Evolutionary conservation across 148 eudicot genomes (phyloP).

Genomic region (Tetragonia tetragonoides): DNA sequence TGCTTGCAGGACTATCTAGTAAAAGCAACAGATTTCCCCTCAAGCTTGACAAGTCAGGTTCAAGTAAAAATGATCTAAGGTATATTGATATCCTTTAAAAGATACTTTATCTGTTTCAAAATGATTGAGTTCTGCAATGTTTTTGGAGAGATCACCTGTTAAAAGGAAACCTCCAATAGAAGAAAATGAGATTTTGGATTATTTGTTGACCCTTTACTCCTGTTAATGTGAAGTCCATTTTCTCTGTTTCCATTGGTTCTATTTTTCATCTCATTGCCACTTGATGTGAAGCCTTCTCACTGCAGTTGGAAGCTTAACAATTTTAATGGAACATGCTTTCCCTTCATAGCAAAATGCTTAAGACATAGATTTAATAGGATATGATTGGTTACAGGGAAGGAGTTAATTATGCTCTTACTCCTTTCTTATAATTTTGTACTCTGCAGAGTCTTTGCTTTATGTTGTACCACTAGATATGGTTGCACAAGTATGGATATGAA

Average conservation of each 20-base stretch:
- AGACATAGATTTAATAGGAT: too few species aligned
- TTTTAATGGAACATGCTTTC: neutral
- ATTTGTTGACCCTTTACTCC: neutral
- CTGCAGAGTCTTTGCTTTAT: neutral
- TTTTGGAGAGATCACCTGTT: neutral
- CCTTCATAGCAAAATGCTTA: too few species aligned
- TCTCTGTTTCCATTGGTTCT: neutral
- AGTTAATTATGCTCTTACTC: neutral
- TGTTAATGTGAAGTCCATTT: neutral
- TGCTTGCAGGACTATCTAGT: conserved; percentile 46
- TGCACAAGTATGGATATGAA: neutral
- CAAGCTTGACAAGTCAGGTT: conserved; percentile 37
- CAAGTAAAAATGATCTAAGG: conserved; percentile 34
- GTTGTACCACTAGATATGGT: neutral
- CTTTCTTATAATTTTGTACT: neutral
- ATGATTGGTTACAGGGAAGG: neutral
- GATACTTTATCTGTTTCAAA: neutral
- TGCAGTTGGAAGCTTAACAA: neutral
- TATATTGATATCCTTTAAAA: conserved; percentile 16
- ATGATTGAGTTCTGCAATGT: neutral
- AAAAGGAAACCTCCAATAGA: neutral
- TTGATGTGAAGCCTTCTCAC: neutral
- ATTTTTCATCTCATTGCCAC: neutral
- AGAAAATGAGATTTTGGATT: neutral
- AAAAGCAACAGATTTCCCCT: conserved; percentile 30